Conservation (phyloP, 2,329 filamentous ascomycete genomes). For the Alternaria sp. region DNA sequence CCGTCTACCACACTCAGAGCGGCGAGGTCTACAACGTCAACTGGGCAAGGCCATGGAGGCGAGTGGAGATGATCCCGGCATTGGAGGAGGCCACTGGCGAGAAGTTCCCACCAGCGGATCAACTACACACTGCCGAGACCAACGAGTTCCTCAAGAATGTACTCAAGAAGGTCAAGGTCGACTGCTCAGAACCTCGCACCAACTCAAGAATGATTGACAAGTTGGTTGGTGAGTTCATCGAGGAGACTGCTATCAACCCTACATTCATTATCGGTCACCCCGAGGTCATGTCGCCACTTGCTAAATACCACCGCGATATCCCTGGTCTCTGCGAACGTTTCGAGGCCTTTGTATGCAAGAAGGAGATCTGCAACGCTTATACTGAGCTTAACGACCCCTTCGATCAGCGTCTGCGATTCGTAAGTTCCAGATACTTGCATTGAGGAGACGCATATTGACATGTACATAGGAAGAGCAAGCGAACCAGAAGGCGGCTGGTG, state of each 20-base stretch:
- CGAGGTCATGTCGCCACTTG: conserved; percentile 89
- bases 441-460: conserved; percentile 10
- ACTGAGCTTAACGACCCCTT: conserved; percentile 98
- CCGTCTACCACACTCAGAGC: conserved; percentile 82
- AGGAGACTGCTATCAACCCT: conserved; percentile 91
- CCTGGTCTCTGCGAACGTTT: conserved; percentile 92
- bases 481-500: conserved; percentile 87
- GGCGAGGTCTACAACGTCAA: conserved; percentile 91
- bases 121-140: conserved; percentile 88
- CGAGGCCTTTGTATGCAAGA: conserved; percentile 96
- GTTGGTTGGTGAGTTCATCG: conserved; percentile 90
- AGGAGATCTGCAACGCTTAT: conserved; percentile 96
- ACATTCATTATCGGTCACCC: conserved; percentile 88
- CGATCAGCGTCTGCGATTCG: conserved; percentile 77
- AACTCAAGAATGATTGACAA: conserved; percentile 97
- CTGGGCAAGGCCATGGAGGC: conserved; percentile 93
- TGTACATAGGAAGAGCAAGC: conserved; percentile 75
- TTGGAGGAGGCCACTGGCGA: conserved; percentile 89
- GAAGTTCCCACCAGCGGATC: conserved; percentile 88
- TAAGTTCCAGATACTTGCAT: conserved; percentile 48
- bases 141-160: conserved; percentile 79
- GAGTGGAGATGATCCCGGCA: conserved; percentile 93
- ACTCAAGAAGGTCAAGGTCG: conserved; percentile 87
- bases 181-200: conserved; percentile 88
- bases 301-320: conserved; percentile 87